These are phyloP conservation scores for Claviceps fusiformis DNA, from an alignment of 2,329 filamentous ascomycete genomes.

Conservation along the genomic window DNA sequence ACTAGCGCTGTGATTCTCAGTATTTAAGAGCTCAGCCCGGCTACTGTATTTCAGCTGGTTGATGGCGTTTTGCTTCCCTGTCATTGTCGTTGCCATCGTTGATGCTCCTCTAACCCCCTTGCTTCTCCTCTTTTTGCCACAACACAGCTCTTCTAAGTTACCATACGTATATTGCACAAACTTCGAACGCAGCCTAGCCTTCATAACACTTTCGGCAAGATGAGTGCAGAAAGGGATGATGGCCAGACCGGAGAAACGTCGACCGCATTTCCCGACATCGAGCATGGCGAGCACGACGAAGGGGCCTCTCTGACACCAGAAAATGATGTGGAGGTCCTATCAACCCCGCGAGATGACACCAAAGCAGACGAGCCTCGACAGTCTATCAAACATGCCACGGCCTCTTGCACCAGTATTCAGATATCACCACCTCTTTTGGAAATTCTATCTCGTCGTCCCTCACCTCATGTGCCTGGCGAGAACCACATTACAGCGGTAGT, in stretches of 20 bases:
- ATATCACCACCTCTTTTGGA: neutral
- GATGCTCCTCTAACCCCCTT: neutral
- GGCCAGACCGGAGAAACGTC: neutral
- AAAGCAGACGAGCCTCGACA: neutral
- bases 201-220: neutral
- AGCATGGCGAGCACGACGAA: neutral
- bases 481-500: constrained; percentile 3
- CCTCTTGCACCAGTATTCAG: neutral
- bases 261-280: neutral
- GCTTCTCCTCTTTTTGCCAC: neutral
- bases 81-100: neutral
- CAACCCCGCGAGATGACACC: neutral
- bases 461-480: neutral
- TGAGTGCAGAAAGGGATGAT: neutral
- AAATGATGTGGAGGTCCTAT: neutral
- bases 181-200: neutral
- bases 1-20: neutral
- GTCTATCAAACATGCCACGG: neutral
- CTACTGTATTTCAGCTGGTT: neutral
- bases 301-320: neutral
- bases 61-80: neutral
- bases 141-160: neutral
- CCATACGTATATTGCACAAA: neutral
- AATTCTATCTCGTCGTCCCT: constrained; percentile 1
- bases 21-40: neutral